These are phyloP conservation scores for Urostyla sp. DNA, from an alignment of 73 alveolate species.

Conservation along the genomic window DNA sequence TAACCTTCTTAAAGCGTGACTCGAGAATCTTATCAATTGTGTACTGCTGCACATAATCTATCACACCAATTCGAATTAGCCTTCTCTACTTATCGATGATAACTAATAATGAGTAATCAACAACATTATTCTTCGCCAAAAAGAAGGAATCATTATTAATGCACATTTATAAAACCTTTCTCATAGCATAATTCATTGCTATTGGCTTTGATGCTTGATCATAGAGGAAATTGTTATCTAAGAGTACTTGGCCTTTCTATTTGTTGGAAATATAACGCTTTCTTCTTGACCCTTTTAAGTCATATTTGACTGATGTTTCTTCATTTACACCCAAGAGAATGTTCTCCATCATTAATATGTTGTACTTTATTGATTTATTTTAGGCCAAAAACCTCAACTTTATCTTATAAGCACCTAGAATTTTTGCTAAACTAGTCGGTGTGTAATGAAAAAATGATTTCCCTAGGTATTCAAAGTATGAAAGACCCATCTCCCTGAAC, in stretches of 20 bases:
- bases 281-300: constrained; percentile 68
- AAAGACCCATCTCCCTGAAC: constrained; percentile 66
- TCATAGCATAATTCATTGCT: constrained; percentile 1
- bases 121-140: constrained; percentile 32
- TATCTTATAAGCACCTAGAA: constrained; percentile 64
- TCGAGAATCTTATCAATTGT: constrained; percentile 63
- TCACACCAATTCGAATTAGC: constrained; percentile 58
- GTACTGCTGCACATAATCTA: constrained; percentile 67
- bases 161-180: constrained; percentile 17
- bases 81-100: constrained; percentile 21
- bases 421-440: constrained; percentile 58
- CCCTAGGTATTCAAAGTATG: constrained; percentile 68
- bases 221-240: constrained; percentile 63
- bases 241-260: constrained; percentile 27
- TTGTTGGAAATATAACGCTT: constrained; percentile 34
- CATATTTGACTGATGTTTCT: constrained; percentile 45
- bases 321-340: constrained; percentile 7
- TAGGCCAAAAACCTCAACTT: not conserved
- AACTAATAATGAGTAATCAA: constrained; percentile 69
- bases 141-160: constrained; percentile 66
- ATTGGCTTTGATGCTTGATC: constrained; percentile 56
- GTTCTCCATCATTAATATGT: constrained; percentile 49
- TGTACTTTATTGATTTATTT: constrained; percentile 4
- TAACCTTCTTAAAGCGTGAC: constrained; percentile 33
- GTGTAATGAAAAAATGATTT: constrained; percentile 55